These are phyloP conservation scores for Colletotrichum kahawae DNA, from an alignment of 2,329 filamentous ascomycete species.

Conservation along the genomic window DNA sequence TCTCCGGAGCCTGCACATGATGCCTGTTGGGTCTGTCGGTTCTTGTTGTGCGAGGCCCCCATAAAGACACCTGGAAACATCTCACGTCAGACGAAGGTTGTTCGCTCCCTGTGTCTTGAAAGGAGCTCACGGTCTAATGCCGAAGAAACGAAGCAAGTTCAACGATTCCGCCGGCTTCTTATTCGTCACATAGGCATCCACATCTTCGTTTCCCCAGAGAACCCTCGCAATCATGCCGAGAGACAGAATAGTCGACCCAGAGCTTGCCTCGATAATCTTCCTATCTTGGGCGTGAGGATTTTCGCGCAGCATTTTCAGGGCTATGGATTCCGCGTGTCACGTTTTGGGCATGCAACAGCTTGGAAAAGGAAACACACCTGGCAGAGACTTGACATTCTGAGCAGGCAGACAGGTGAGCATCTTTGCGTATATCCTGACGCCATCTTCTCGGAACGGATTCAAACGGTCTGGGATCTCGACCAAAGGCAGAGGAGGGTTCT, in stretches of 20 bases:
- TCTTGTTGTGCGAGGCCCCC: slow-evolving; percentile 38
- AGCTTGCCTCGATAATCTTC: slow-evolving; percentile 13
- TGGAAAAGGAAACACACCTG: slow-evolving; percentile 40
- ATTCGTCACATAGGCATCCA: slow-evolving; percentile 54
- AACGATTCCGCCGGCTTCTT: slow-evolving; percentile 41
- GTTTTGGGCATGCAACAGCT: rapidly evolving
- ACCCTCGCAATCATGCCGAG: slow-evolving; percentile 36
- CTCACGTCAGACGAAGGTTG: rapidly evolving
- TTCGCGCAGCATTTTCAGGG: not conserved
- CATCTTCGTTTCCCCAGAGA: slow-evolving; percentile 42
- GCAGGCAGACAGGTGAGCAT: slow-evolving; percentile 68
- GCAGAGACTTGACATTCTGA: slow-evolving; percentile 67
- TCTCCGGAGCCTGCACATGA: slow-evolving; percentile 31
- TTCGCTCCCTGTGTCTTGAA: rapidly evolving
- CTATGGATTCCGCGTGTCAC: not conserved
- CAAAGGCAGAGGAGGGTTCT: slow-evolving; percentile 59
- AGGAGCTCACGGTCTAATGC: slow-evolving; percentile 33
- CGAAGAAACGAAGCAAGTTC: slow-evolving; percentile 38
- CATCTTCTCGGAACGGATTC: slow-evolving; percentile 61
- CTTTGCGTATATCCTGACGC: slow-evolving; percentile 67
- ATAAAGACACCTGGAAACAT: slow-evolving; percentile 29
- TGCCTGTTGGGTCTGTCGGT: slow-evolving; percentile 34
- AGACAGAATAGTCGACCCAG: slow-evolving; percentile 7
- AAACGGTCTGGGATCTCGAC: slow-evolving; percentile 62
- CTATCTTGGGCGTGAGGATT: not conserved